These are phyloP conservation scores for Trypanosoma theileri DNA, from an alignment of 208 protist species.

Conservation along the genomic window DNA sequence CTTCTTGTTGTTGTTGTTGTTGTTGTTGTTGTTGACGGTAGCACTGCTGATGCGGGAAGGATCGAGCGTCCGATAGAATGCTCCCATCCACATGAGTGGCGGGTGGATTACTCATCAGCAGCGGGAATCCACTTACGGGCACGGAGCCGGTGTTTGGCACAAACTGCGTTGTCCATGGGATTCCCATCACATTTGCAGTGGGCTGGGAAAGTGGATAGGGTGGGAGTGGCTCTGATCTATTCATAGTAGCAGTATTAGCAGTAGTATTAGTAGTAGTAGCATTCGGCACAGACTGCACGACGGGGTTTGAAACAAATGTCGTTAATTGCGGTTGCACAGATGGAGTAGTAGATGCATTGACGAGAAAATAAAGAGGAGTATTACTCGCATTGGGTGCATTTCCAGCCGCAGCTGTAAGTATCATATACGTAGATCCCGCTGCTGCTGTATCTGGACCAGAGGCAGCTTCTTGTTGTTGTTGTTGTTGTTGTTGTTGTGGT, in stretches of 20 bases:
- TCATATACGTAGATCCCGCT: background rate
- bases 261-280: no score
- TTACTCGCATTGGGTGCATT: background rate
- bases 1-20: no score
- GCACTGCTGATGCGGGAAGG: background rate
- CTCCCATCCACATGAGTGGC: background rate
- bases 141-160: background rate
- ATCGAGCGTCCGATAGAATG: no score
- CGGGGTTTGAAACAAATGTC: no score
- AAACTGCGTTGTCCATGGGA: slow-evolving; percentile 5
- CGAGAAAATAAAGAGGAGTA: background rate
- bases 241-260: no score
- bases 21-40: no score
- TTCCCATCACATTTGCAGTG: background rate
- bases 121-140: background rate
- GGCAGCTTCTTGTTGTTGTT: background rate
- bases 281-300: background rate
- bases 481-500: no score
- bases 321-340: no score
- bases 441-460: background rate
- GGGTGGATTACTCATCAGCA: background rate
- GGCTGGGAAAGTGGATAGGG: background rate
- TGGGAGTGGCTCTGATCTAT: background rate
- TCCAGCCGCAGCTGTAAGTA: background rate
- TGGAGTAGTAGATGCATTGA: background rate